These are phyloP conservation scores for Lathyrus aphaca DNA, from an alignment of 306 rosid species.

Conservation along the genomic window DNA sequence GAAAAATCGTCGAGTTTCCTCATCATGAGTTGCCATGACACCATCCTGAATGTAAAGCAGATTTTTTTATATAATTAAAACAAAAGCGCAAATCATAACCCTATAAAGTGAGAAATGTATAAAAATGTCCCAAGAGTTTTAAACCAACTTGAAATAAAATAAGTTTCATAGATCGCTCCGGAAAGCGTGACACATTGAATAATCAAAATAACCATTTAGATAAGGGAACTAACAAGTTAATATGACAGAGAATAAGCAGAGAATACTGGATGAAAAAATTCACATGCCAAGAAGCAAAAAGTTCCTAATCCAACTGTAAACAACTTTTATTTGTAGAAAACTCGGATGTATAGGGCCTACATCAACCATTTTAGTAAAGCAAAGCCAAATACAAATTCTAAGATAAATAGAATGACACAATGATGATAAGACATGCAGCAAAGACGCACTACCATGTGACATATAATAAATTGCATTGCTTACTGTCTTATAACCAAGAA, in stretches of 20 bases:
- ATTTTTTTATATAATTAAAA: slow-evolving; percentile 19
- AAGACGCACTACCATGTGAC: background rate
- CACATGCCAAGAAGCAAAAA: no score
- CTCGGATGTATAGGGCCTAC: no score
- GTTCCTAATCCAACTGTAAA: no score
- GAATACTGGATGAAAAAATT: no score
- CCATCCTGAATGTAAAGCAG: slow-evolving; percentile 73
- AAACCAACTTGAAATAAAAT: slow-evolving; percentile 32
- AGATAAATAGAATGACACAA: no score
- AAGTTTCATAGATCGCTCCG: background rate
- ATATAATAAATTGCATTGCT: slow-evolving; percentile 45
- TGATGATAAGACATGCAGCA: no score
- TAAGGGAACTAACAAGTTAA: no score
- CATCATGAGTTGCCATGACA: slow-evolving; percentile 96
- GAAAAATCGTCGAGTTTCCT: slow-evolving; percentile 92
- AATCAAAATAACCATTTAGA: background rate
- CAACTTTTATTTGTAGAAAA: no score
- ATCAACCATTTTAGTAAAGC: no score
- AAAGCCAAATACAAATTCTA: no score
- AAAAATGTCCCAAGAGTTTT: slow-evolving; percentile 19
- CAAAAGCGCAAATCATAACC: slow-evolving; percentile 13
- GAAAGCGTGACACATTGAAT: background rate
- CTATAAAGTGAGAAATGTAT: background rate
- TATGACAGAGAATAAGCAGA: no score
- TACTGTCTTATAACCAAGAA: slow-evolving; percentile 81